A percentile compares a stretch with the other conserved stretches of the same genome.
Conservation (phyloP, 2,329 filamentous ascomycete species). For the Plectosphaerella cucumerina region DNA sequence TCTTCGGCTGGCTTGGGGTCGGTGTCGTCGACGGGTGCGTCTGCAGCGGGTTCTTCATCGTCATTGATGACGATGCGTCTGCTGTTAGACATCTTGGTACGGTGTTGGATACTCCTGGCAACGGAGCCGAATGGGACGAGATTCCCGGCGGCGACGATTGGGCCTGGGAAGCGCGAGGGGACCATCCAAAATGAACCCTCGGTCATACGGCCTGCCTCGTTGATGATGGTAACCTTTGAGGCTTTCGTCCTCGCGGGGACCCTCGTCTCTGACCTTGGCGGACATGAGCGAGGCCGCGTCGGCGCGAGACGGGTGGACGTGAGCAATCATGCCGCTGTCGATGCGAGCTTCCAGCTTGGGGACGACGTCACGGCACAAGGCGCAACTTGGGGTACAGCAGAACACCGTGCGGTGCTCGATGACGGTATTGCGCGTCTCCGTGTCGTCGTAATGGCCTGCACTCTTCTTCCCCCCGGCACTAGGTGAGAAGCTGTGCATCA, state of each 20-base stretch:
- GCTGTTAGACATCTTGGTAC: no score
- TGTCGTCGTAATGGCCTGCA: no score
- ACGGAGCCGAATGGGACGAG: neutral
- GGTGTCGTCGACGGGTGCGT: no score
- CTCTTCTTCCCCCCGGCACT: no score
- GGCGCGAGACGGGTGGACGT: neutral
- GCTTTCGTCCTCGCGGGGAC: neutral
- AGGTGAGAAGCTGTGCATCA: no score
- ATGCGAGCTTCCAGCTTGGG: neutral
- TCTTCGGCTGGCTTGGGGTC: no score
- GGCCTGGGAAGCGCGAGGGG: neutral
- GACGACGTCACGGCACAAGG: neutral
- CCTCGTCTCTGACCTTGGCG: neutral
- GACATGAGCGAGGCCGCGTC: neutral
- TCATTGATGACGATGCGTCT: no score
- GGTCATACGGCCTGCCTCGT: neutral
- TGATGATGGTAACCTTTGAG: neutral
- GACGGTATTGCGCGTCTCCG: no score
- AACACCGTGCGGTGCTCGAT: no score
- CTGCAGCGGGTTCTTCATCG: neutral
- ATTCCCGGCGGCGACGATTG: neutral
- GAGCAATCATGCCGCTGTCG: neutral
- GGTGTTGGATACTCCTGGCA: no score
- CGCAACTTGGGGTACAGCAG: neutral
- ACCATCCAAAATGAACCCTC: neutral